Conservation (phyloP, 768 basidiomycete species). For the Coprinopsis sp. region DNA sequence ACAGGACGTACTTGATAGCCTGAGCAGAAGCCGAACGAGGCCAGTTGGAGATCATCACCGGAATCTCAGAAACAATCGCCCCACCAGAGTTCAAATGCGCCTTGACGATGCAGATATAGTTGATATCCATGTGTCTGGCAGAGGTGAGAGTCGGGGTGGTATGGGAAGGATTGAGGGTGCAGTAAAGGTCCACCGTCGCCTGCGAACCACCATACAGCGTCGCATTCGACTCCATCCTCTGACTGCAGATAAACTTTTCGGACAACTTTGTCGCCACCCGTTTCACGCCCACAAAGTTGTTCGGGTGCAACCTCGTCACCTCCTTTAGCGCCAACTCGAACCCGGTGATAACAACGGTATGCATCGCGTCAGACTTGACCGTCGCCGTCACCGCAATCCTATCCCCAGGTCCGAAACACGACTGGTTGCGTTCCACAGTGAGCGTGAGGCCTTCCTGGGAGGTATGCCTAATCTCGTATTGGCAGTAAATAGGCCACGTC, state of each 20-base stretch:
- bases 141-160: constrained; percentile 78
- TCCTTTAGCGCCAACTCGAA: constrained; percentile 82
- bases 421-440: constrained; percentile 66
- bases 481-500: constrained; percentile 87
- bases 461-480: constrained; percentile 66
- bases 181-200: constrained; percentile 68
- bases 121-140: constrained; percentile 83
- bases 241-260: constrained; percentile 60
- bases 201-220: constrained; percentile 69
- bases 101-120: constrained; percentile 71
- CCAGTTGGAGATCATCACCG: constrained; percentile 83
- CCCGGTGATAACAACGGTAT: constrained; percentile 71
- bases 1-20: constrained; percentile 48
- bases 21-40: constrained; percentile 73
- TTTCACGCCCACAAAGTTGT: constrained; percentile 49
- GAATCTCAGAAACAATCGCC: constrained; percentile 66
- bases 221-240: constrained; percentile 59
- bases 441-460: constrained; percentile 68
- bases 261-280: constrained; percentile 55
- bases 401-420: constrained; percentile 86
- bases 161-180: constrained; percentile 65
- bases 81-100: constrained; percentile 69
- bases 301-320: constrained; percentile 67
- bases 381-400: constrained; percentile 67
- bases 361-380: constrained; percentile 64